Conservation (phyloP, 768 basidiomycete species). For the Melanogaster broomeanus region DNA sequence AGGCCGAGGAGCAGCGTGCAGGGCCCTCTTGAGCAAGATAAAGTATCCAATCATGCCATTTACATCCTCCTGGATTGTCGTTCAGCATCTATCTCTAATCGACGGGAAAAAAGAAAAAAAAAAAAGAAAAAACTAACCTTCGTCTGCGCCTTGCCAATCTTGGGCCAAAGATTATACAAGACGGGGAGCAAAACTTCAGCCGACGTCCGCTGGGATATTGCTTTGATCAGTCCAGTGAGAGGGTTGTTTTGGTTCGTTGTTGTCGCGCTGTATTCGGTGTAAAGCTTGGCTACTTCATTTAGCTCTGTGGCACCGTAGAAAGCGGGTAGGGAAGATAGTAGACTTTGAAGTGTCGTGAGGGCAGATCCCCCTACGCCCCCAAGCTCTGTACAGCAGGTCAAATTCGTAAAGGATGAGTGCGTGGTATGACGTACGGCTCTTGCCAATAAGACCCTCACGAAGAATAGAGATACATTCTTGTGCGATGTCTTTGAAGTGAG, state of each 20-base stretch:
- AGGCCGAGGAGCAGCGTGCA: slow-evolving; percentile 65
- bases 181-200: slow-evolving; percentile 68
- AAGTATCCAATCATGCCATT: slow-evolving; percentile 52
- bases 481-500: slow-evolving; percentile 75
- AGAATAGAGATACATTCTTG: slow-evolving; percentile 54
- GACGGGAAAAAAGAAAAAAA: too few relatives aligned
- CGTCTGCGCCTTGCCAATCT: slow-evolving; percentile 34
- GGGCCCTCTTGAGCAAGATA: slow-evolving; percentile 59
- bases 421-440: slow-evolving; percentile 33
- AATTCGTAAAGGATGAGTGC: background rate
- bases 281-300: slow-evolving; percentile 53
- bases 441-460: slow-evolving; percentile 37
- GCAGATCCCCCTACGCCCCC: slow-evolving; percentile 34
- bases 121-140: slow-evolving; percentile 31
- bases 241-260: slow-evolving; percentile 23
- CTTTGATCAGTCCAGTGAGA: slow-evolving; percentile 51
- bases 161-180: slow-evolving; percentile 58
- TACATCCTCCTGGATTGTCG: slow-evolving; percentile 20
- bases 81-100: slow-evolving; percentile 3
- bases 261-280: slow-evolving; percentile 44
- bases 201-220: slow-evolving; percentile 69
- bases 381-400: slow-evolving; percentile 25
- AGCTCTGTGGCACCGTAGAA: slow-evolving; percentile 76
- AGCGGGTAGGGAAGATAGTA: slow-evolving; percentile 75
- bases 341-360: slow-evolving; percentile 57